These are phyloP conservation scores for Fomitopsis serialis DNA, from an alignment of 768 basidiomycete genomes.

Conservation along the genomic window DNA sequence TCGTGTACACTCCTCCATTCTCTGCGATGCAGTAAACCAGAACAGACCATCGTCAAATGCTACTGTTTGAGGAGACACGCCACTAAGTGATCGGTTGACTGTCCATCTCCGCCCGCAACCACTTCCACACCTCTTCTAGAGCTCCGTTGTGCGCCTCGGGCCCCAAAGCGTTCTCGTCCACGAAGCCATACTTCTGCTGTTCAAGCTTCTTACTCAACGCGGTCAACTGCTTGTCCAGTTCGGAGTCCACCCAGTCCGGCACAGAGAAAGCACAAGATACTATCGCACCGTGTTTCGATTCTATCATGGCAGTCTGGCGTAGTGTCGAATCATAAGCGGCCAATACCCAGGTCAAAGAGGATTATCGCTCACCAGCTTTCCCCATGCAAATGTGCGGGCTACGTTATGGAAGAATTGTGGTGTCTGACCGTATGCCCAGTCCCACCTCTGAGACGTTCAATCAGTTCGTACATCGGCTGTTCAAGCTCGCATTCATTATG, in stretches of 20 bases:
- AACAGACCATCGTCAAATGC: neutral
- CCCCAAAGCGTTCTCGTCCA: slow-evolving; percentile 21
- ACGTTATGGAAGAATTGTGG: slow-evolving; percentile 81
- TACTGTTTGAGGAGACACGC: too few relatives aligned
- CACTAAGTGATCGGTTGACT: neutral
- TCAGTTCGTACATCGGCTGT: neutral
- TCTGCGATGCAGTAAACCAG: neutral
- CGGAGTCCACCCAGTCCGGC: slow-evolving; percentile 9
- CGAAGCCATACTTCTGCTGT: slow-evolving; percentile 35
- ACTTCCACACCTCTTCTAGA: slow-evolving; percentile 23
- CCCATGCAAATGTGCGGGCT: slow-evolving; percentile 32
- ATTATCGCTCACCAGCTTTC: slow-evolving; percentile 29
- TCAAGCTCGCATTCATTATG: neutral
- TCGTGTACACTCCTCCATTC: too few relatives aligned
- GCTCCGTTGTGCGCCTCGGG: slow-evolving; percentile 3
- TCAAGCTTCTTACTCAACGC: slow-evolving; percentile 22
- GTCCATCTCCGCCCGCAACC: slow-evolving; percentile 28
- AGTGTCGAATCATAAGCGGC: neutral
- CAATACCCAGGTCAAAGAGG: neutral
- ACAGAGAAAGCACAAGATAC: slow-evolving; percentile 36
- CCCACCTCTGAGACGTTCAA: slow-evolving; percentile 72
- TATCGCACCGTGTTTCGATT: slow-evolving; percentile 64
- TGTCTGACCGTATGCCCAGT: slow-evolving; percentile 90
- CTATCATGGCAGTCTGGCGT: slow-evolving; percentile 41
- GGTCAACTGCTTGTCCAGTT: slow-evolving; percentile 17